A percentile compares a stretch with the other conserved stretches of the same genome.
These are phyloP conservation scores for Phytophthora constricta DNA, from an alignment of 352 stramenopile genomes.

Conservation along the genomic window DNA sequence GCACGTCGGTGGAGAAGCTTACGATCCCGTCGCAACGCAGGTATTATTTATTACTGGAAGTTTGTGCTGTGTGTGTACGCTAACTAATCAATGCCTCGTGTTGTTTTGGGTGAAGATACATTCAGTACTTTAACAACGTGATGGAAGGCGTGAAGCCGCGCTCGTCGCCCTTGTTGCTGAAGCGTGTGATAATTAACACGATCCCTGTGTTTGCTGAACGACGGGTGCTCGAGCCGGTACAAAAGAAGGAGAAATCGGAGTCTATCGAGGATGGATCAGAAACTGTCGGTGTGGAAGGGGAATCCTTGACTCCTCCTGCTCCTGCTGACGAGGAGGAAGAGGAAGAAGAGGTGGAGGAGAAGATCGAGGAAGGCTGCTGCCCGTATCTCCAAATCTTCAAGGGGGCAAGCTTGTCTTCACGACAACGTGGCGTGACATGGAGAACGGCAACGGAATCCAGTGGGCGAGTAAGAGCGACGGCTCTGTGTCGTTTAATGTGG, in stretches of 20 bases:
- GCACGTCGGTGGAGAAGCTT: constrained; percentile 91
- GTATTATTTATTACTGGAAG: constrained; percentile 24
- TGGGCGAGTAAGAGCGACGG: constrained; percentile 92
- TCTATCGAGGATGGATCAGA: constrained; percentile 33
- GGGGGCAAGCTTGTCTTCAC: constrained; percentile 96
- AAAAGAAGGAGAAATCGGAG: constrained; percentile 41
- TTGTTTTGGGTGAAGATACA: constrained; percentile 78
- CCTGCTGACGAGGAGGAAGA: constrained; percentile 27
- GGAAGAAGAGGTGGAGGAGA: constrained; percentile 65
- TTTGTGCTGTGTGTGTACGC: neutral
- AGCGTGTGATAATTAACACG: constrained; percentile 96
- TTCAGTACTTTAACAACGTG: constrained; percentile 98
- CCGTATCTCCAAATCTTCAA: constrained; percentile 99
- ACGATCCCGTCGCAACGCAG: constrained; percentile 97
- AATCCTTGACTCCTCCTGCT: constrained; percentile 24
- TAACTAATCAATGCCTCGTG: neutral
- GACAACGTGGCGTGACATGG: constrained; percentile 89
- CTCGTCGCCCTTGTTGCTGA: constrained; percentile 94
- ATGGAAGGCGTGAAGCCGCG: constrained; percentile 95
- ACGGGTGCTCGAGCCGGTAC: constrained; percentile 56
- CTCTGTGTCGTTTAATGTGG: constrained; percentile 93
- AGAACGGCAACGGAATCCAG: constrained; percentile 88
- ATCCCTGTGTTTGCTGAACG: constrained; percentile 89
- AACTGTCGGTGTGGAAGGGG: constrained; percentile 38
- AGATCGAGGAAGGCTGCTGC: constrained; percentile 91